Conservation (phyloP, 2,329 filamentous ascomycete genomes). For the Coniochaeta pulveracea region DNA sequence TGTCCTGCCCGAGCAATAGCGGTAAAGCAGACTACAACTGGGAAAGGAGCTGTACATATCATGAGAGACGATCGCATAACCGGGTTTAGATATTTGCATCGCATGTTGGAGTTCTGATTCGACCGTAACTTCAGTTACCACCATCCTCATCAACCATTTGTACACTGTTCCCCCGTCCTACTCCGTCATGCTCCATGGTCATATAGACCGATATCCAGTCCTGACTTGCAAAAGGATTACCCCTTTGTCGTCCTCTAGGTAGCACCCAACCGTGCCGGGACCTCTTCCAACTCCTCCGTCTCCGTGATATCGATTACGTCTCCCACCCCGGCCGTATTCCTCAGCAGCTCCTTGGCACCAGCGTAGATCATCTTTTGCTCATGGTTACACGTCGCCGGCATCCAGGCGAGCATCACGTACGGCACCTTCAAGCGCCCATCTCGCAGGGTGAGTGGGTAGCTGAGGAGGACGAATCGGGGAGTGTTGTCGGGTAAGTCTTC, state of each 20-base stretch:
- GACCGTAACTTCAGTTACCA: too few species aligned
- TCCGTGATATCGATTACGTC: conserved; percentile 76
- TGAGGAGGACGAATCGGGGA: conserved; percentile 80
- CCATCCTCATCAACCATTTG: too few species aligned
- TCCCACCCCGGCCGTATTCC: conserved; percentile 83
- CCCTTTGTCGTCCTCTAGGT: conserved; percentile 13
- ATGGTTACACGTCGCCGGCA: conserved; percentile 82
- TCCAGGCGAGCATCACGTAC: conserved; percentile 90
- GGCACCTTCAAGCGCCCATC: conserved; percentile 80
- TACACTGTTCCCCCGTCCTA: too few species aligned
- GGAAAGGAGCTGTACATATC: too few species aligned
- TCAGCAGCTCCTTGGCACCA: conserved; percentile 89
- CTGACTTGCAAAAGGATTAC: not conserved
- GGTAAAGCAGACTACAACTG: too few species aligned
- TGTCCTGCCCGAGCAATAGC: conserved; percentile 31
- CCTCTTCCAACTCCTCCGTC: conserved; percentile 70
- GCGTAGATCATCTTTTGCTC: conserved; percentile 90
- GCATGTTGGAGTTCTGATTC: too few species aligned
- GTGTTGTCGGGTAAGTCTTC: conserved; percentile 90
- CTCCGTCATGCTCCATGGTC: too few species aligned
- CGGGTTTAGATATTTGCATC: too few species aligned
- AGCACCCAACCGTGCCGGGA: conserved; percentile 52
- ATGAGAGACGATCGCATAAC: too few species aligned
- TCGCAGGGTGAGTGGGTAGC: conserved; percentile 78
- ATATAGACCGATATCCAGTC: too few species aligned